These are phyloP conservation scores for Musa schizocarpa DNA, from an alignment of 176 grass and related monocot genomes.

Conservation along the genomic window DNA sequence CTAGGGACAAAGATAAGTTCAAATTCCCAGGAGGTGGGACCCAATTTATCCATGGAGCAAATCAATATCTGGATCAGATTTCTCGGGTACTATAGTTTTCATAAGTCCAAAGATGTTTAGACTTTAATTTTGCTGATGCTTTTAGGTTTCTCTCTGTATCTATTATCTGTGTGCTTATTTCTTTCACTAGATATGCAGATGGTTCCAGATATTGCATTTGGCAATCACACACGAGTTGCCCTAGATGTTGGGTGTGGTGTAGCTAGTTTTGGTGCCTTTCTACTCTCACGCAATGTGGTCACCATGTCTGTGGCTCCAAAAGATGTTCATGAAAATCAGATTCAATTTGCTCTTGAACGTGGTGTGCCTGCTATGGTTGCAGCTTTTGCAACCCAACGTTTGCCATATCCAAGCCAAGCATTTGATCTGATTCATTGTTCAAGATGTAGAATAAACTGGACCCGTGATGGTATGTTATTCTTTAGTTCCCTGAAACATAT, in stretches of 20 bases:
- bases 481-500: not conserved
- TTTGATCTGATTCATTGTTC: constrained; percentile 54
- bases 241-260: constrained; percentile 50
- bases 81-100: constrained; percentile 22
- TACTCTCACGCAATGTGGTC: constrained; percentile 29
- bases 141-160: not conserved
- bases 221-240: constrained; percentile 30
- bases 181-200: constrained; percentile 23
- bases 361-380: constrained; percentile 47
- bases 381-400: constrained; percentile 36
- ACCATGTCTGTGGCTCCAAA: constrained; percentile 48
- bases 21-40: constrained; percentile 47
- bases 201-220: constrained; percentile 45
- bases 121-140: not conserved
- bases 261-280: constrained; percentile 44
- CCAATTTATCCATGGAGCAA: constrained; percentile 51
- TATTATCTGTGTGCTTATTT: not conserved
- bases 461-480: constrained; percentile 31
- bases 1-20: constrained; percentile 34
- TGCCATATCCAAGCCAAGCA: constrained; percentile 43
- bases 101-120: not conserved
- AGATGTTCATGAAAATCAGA: constrained; percentile 54
- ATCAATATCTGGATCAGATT: constrained; percentile 46
- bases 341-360: constrained; percentile 54
- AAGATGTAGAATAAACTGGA: constrained; percentile 54